These are phyloP conservation scores for Paradendryphiella salina DNA, from an alignment of 2,329 filamentous ascomycete genomes.

Conservation along the genomic window DNA sequence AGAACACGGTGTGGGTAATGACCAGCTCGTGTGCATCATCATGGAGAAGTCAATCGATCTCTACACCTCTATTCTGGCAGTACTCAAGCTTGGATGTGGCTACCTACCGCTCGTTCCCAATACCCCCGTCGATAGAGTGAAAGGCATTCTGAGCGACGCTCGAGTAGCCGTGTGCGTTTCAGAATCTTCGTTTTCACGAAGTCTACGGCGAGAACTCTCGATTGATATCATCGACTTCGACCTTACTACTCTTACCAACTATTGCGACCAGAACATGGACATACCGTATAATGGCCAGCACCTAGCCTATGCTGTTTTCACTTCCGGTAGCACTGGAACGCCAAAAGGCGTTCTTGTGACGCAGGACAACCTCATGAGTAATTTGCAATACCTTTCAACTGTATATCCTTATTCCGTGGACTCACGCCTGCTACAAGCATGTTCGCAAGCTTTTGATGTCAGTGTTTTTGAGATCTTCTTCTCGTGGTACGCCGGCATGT, in stretches of 20 bases:
- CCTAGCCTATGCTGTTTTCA: conserved; percentile 78
- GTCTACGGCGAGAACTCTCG: conserved; percentile 10
- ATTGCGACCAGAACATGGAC: conserved; percentile 45
- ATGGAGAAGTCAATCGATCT: conserved; percentile 76
- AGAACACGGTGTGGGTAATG: conserved; percentile 52
- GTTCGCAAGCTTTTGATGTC: conserved; percentile 82
- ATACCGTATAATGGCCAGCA: conserved; percentile 52
- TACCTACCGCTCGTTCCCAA: conserved; percentile 79
- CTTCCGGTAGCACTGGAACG: conserved; percentile 77
- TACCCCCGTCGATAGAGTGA: conserved; percentile 65
- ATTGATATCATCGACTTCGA: conserved; percentile 37
- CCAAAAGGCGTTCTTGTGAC: conserved; percentile 81
- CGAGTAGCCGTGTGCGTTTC: conserved; percentile 55
- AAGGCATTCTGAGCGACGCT: conserved; percentile 65
- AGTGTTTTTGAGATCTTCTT: conserved; percentile 93
- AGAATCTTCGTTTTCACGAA: conserved; percentile 24
- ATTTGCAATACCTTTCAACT: conserved; percentile 66
- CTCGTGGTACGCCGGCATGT: conserved; percentile 76
- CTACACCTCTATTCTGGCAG: conserved; percentile 74
- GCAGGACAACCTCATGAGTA: conserved; percentile 74
- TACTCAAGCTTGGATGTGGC: conserved; percentile 73
- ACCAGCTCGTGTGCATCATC: conserved; percentile 69
- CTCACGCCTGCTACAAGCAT: conserved; percentile 75
- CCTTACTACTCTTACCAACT: conserved; percentile 32
- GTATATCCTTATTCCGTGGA: conserved; percentile 63